phyloP scores from a whole-genome alignment of 2,329 filamentous ascomycete species.

The Talaromyces sp. region DNA sequence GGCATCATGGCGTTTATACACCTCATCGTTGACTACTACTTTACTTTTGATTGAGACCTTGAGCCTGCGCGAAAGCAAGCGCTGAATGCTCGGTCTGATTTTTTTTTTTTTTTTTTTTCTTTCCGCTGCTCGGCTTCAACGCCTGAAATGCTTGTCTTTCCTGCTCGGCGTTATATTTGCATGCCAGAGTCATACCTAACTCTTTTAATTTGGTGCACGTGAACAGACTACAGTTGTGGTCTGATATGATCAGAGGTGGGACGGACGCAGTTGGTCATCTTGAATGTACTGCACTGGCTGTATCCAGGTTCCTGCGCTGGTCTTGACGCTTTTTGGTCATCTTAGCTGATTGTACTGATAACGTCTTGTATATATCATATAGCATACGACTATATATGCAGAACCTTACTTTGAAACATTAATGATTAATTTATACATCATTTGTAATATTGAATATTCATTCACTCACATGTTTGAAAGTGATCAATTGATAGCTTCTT shows the following conservation, averaged over 20 bases:
- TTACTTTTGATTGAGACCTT: constrained; percentile 9
- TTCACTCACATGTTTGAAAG: too few relatives aligned
- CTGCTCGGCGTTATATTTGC: neutral
- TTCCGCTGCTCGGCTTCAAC: constrained; percentile 1
- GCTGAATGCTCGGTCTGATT: constrained; percentile 14
- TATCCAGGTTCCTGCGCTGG: neutral
- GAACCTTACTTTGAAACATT: neutral
- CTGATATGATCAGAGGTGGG: constrained; percentile 10
- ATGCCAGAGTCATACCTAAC: neutral
- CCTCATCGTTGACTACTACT: constrained; percentile 2
- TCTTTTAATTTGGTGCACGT: constrained; percentile 2
- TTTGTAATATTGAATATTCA: too few relatives aligned
- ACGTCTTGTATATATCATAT: constrained; percentile 1
- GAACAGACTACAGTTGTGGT: neutral
- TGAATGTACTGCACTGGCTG: constrained; percentile 29
- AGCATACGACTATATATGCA: neutral
- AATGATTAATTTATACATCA: neutral
- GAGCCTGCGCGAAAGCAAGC: constrained; percentile 14
- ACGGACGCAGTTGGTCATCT: constrained; percentile 24
- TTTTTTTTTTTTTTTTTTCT: constrained; percentile 3
- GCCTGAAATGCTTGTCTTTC: neutral
- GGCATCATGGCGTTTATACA: constrained; percentile 10
- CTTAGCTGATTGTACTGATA: constrained; percentile 24
- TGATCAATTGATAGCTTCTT: too few relatives aligned
- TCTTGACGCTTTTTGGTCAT: constrained; percentile 19